Percentiles rank a stretch among this genome's conserved stretches.
Evolutionary conservation across 2,329 filamentous ascomycete genomes (phyloP).

Genomic region (Aspergillus sp.): DNA sequence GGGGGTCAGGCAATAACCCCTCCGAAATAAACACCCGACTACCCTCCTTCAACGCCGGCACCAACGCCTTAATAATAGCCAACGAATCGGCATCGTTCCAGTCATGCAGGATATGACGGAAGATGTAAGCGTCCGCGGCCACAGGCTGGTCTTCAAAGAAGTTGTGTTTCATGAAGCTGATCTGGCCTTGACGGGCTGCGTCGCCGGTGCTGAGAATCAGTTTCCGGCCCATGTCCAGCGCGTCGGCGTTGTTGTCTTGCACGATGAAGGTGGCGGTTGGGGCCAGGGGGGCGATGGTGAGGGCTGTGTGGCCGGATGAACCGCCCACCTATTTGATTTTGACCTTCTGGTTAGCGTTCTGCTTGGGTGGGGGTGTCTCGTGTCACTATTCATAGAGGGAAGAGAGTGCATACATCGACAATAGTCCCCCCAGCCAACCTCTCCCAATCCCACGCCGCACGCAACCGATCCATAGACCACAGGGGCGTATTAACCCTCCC

Average conservation of each 20-base stretch:
- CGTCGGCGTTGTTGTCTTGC: slow-evolving; percentile 44
- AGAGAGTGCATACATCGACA: slow-evolving; percentile 44
- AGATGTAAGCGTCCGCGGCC: slow-evolving; percentile 7
- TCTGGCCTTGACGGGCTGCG: not conserved
- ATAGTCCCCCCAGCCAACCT: slow-evolving; percentile 49
- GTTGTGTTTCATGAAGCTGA: slow-evolving; percentile 20
- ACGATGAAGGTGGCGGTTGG: slow-evolving; percentile 51
- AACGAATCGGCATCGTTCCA: slow-evolving; percentile 9
- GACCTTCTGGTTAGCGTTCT: too few relatives aligned
- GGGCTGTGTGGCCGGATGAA: slow-evolving; percentile 56
- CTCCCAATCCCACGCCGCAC: slow-evolving; percentile 54
- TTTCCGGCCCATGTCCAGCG: slow-evolving; percentile 22
- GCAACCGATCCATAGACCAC: slow-evolving; percentile 49
- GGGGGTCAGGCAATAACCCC: not conserved
- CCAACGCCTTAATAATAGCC: slow-evolving; percentile 4
- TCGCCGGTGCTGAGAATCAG: not conserved
- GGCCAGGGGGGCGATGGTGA: slow-evolving; percentile 54
- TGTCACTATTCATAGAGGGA: not conserved
- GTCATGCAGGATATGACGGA: slow-evolving; percentile 14
- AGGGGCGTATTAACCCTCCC: slow-evolving; percentile 27
- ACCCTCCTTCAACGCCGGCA: slow-evolving; percentile 6
- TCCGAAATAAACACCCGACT: not conserved
- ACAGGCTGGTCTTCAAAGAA: slow-evolving; percentile 35
- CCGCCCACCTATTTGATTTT: slow-evolving; percentile 45
- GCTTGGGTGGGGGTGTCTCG: too few relatives aligned